Evolutionary conservation across 441 rosid species (phyloP), one percentile per base, ranked within the genome.

Genomic region (Erodium texanum): DNA sequence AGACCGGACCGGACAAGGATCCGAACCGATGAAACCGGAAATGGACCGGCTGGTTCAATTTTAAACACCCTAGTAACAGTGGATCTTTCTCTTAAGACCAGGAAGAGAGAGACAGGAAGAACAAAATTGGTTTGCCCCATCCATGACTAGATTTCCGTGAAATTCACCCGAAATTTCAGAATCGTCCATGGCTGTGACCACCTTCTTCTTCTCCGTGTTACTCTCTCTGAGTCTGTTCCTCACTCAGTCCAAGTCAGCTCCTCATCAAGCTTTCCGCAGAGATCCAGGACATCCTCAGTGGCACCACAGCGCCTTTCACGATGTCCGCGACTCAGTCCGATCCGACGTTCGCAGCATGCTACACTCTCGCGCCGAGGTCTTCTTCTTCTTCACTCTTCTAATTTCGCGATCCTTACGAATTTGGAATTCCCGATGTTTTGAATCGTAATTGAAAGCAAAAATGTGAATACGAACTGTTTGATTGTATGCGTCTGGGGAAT

Each of bases 291-390:
- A 91, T 65, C 81, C 96, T 65, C 97, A 88, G 67, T 91, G 99
- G 99, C 99, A 94, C 82, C 99, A 94, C 78, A 85, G 91, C 24
- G 98, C 99, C 41, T 92, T 94, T 76, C 98, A 85, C 71, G 99
- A 92, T 67, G 98, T 92, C 77, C 66, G 85, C 56, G 94, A 83
- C 32, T 77, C 89, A 72, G 91, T 91, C 73, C 88, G 97, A 80
- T 89, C 97, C 68, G 94, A 89, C 62, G 90, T 94, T 48, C 93
- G 89, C 56, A 92, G 89, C 69, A 91, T 89, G 91, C 97, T 94
- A 45, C 98, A 94, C 76, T 77, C 99, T 24, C 99, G 98, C 38
- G 99, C 99, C 12, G 97, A 89, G 95, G 98, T 90, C 62, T 48
- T 69, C 62, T 48, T 38, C 8, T 34, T 29, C 32, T 66, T 41